These are phyloP conservation scores for Gossypioides kirkii DNA, from an alignment of 345 rosid genomes.

Conservation along the genomic window DNA sequence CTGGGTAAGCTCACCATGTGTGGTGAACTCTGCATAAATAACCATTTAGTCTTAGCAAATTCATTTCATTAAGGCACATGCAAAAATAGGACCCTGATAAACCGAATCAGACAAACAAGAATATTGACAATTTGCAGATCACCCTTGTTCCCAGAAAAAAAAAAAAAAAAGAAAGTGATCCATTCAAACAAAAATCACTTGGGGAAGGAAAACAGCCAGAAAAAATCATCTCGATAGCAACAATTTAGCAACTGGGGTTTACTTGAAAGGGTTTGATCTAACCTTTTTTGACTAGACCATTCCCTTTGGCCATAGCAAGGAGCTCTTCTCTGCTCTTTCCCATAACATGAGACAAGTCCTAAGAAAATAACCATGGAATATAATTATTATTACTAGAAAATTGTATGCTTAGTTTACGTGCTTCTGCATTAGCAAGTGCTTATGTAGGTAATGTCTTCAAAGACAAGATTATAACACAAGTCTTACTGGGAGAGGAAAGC, in stretches of 20 bases:
- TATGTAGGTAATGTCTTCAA: not conserved
- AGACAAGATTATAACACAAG: slow-evolving; percentile 5
- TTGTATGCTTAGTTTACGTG: not conserved
- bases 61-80: not conserved
- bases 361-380: slow-evolving; percentile 10
- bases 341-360: slow-evolving; percentile 85
- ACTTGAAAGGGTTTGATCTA: slow-evolving; percentile 10
- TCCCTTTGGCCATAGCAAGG: slow-evolving; percentile 71
- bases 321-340: slow-evolving; percentile 93
- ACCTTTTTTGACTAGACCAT: slow-evolving; percentile 53
- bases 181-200: not conserved
- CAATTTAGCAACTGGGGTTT: not conserved
- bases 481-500: slow-evolving; percentile 87
- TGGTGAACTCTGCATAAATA: slow-evolving; percentile 41
- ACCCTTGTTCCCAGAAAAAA: not conserved
- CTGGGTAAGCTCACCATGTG: slow-evolving; percentile 34
- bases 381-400: not conserved
- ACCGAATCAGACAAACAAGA: not conserved
- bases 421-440: not conserved
- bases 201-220: not conserved
- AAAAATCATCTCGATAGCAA: not conserved
- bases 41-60: slow-evolving; percentile 8
- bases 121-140: not conserved
- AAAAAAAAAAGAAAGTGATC: not conserved
- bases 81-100: not conserved